A percentile compares a stretch with the other conserved stretches of the same genome.
Evolutionary conservation across 352 stramenopile genomes (phyloP).

Genomic region (Phytophthora capsici): DNA sequence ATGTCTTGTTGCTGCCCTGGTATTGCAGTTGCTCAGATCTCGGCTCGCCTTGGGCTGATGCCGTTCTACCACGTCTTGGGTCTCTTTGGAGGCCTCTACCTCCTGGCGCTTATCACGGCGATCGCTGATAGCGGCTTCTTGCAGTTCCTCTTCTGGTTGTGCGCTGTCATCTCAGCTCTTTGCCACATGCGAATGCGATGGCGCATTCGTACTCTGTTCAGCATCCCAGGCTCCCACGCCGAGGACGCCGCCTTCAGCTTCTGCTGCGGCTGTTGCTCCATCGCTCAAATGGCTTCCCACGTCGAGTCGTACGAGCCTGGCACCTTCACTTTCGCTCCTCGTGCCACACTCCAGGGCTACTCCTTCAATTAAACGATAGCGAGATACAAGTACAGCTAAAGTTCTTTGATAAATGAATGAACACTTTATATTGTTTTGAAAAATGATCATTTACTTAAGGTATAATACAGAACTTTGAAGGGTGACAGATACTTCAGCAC

Average conservation of each 20-base stretch:
- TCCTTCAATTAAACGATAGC: constrained; percentile 45
- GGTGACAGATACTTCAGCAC: constrained; percentile 15
- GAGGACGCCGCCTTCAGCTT: constrained; percentile 56
- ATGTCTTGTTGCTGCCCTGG: constrained; percentile 76
- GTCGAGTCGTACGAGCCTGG: constrained; percentile 83
- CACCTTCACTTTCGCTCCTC: constrained; percentile 60
- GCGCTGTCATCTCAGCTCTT: constrained; percentile 40
- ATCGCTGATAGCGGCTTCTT: constrained; percentile 48
- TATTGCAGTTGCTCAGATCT: constrained; percentile 66
- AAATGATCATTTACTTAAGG: not conserved
- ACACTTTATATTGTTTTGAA: constrained; percentile 13
- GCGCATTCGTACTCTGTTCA: constrained; percentile 66
- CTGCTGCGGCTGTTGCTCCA: constrained; percentile 78
- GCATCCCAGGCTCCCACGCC: constrained; percentile 61
- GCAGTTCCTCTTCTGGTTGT: constrained; percentile 53
- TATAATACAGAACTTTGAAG: not conserved
- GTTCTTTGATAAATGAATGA: constrained; percentile 26
- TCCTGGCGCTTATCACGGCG: constrained; percentile 50
- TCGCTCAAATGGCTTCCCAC: constrained; percentile 82
- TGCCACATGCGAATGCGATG: constrained; percentile 62
- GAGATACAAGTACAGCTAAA: not conserved
- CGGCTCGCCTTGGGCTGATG: constrained; percentile 64
- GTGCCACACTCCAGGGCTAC: constrained; percentile 72
- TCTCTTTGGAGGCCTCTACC: constrained; percentile 57
- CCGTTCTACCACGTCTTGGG: constrained; percentile 63